Base-by-base conservation (phyloP, 1,284 basidiomycete genomes). In the Cryptococcus neoformans region DNA sequence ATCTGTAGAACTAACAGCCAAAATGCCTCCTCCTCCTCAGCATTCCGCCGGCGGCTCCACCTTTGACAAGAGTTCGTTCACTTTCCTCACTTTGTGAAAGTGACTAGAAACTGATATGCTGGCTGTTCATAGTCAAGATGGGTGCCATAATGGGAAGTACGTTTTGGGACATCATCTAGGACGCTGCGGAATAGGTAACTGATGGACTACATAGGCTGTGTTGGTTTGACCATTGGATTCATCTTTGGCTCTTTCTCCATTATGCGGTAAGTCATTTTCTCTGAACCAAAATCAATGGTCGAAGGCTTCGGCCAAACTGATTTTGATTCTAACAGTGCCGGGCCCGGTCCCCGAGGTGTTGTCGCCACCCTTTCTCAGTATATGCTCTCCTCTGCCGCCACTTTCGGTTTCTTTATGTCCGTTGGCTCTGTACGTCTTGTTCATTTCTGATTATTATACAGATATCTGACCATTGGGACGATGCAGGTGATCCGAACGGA, bases 151-250 rank as follows among this genome's bases (percentile, higher is more conserved):
- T 93, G 90, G 91, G 91, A 62, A 72, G 74, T 72, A 52, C 66
- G 72, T 67, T 10, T 40, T 35, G 2, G 2, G 38, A 28, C 28
- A 28, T 28, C 28, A 28, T 28, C 28, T 49, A 17, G 10, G 14
- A 21, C 42, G 16, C 16, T 35, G 50, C 10, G 2, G 34, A 34
- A 35, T 46, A 10, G 37, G 12, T 11, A 42, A 14, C 9, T 37
- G 35, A 52, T 47, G 35, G 17, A 47, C 5, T 21, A 35, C 6
- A 17, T 44, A 75, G 87, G 86, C 62, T 90, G 90, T 64, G 92
- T 95, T 57, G 92, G 92, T 36, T 82, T 94, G 50, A 94, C 92
- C 40, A 94, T 95, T 70, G 92, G 92, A n/a, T 95, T 96, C 79
- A 87, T 96, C 63, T 96, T 96, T 71, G 92, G 92, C 49, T 86